These are phyloP conservation scores for Steccherinum ochraceum DNA, from an alignment of 768 basidiomycete species.

Conservation along the genomic window DNA sequence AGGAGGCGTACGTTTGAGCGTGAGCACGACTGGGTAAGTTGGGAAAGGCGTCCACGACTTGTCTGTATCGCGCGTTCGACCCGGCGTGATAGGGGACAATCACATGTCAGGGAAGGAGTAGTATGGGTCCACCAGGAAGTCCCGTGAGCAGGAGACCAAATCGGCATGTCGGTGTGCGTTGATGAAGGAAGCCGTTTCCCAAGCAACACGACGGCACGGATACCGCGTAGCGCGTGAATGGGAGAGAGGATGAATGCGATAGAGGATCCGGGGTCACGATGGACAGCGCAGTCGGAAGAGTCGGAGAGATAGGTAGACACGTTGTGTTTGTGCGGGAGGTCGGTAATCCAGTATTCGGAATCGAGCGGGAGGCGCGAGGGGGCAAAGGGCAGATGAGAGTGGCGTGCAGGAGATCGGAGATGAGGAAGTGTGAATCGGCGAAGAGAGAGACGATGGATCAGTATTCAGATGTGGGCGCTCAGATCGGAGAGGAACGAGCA, in stretches of 20 bases:
- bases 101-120: neutral
- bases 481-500: neutral
- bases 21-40: slow-evolving; percentile 79
- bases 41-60: slow-evolving; percentile 71
- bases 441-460: neutral
- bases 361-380: neutral
- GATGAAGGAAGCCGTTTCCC: neutral
- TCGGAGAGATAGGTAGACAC: neutral
- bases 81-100: neutral
- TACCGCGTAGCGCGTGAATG: neutral
- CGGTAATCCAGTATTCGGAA: neutral
- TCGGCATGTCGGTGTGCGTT: neutral
- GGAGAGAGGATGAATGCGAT: neutral
- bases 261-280: neutral
- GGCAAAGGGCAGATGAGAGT: neutral
- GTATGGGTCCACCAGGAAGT: neutral
- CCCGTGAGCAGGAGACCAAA: neutral
- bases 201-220: neutral
- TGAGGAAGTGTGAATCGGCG: neutral
- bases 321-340: neutral
- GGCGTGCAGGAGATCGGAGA: neutral
- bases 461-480: neutral
- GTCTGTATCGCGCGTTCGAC: slow-evolving; percentile 43
- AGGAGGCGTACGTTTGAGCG: slow-evolving; percentile 59
- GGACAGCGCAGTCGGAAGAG: neutral